phyloP scores from a whole-genome alignment of 164 flowering plant genomes.

The Annona squamosa region DNA sequence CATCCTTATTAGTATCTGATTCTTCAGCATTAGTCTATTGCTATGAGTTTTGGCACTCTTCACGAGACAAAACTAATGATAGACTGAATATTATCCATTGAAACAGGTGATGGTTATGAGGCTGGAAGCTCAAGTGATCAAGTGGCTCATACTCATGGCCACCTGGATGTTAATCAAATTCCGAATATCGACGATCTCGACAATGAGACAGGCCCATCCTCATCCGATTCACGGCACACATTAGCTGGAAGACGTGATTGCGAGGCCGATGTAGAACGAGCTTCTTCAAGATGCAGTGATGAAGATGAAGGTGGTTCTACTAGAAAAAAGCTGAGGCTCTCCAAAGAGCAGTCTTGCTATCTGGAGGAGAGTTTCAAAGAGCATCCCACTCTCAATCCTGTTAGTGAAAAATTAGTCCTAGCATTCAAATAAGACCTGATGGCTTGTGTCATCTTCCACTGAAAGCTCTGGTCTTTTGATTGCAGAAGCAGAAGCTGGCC shows the following conservation, averaged over 20 bases:
- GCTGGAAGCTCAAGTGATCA: neutral
- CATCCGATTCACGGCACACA: neutral
- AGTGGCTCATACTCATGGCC: neutral
- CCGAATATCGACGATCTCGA: neutral
- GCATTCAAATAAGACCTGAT: neutral
- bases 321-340: slow-evolving; percentile 17
- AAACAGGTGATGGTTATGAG: neutral
- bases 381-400: slow-evolving; percentile 16
- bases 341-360: slow-evolving; percentile 14
- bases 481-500: slow-evolving; percentile 82
- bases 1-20: too few species aligned
- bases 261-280: slow-evolving; percentile 37
- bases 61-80: too few species aligned
- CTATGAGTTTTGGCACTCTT: too few species aligned
- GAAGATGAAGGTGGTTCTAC: slow-evolving; percentile 59
- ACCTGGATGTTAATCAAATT: neutral
- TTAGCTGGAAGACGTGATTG: neutral
- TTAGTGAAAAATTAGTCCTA: neutral
- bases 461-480: neutral
- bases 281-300: slow-evolving; percentile 44
- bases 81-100: neutral
- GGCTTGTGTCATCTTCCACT: neutral
- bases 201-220: slow-evolving; percentile 1
- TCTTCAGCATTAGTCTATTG: too few species aligned
- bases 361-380: slow-evolving; percentile 19